Base-by-base conservation (phyloP, 352 stramenopile species). In the Phytophthora crassamura region DNA sequence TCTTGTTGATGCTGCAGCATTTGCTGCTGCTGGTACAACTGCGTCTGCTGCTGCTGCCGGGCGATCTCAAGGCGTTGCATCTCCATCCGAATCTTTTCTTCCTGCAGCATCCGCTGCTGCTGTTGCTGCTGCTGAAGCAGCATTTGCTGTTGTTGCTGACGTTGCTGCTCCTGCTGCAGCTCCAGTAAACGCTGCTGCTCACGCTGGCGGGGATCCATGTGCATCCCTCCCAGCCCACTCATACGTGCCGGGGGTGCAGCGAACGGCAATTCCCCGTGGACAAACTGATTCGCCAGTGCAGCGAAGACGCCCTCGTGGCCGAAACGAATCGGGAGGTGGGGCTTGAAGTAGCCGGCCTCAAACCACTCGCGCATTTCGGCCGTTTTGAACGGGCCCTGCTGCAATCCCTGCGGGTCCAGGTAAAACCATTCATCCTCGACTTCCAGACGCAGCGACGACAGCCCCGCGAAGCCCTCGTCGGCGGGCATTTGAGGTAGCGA, bases 351-450 rank as follows among this genome's bases (percentile, higher is more conserved):
- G 11, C 88, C 88, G 4, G 88, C 88, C 58, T 96, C 88, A 41
- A 94, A 96, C 88, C 88, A 96, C 56, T 96, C 88, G 6, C 88
- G 88, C 88, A 96, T 96, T 36, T 96, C 88, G 0, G 72, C 73
- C 22, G 81, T 93, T 67, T 94, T 94, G 72, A 96, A 96, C 15
- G 86, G 88, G 16, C 88, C 86, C 63, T 94, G 86, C 51, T 94
- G 85, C 20, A 89, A 71, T 14, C 86, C 88, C 43, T 94, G 88
- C 0, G 86, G 88, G 40, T 95, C 88, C 67, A 96, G 60, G 52
- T 96, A 96, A 68, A 91, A 94, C 88, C 88, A 96, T 64, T 92
- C 85, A 41, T 94, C 88, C 15, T 72, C 59, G 14, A 87, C 74
- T 66, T 88, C 80, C 22, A 84, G 47, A 34, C 52, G 66, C 48